Evolutionary conservation across 129 eudicot species (phyloP).

Genomic region (Mikania micrantha): DNA sequence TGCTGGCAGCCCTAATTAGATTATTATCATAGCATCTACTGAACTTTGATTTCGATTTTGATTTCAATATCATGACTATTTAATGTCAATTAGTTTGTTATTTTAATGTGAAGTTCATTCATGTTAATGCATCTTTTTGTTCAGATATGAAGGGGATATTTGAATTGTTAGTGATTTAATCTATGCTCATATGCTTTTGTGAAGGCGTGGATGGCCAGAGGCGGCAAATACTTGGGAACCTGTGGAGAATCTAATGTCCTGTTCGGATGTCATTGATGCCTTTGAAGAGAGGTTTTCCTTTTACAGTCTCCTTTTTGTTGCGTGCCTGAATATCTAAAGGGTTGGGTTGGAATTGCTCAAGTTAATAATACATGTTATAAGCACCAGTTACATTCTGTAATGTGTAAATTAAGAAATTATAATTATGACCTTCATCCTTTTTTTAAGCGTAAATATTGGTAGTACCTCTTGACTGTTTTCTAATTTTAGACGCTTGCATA

Average conservation of each 20-base stretch:
- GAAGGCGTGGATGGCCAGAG: slow-evolving; percentile 98
- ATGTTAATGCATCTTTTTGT: not conserved
- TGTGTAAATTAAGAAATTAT: not conserved
- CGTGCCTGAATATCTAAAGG: slow-evolving; percentile 17
- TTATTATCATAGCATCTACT: not conserved
- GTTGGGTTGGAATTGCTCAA: not conserved
- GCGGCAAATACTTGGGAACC: slow-evolving; percentile 93
- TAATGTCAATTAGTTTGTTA: not conserved
- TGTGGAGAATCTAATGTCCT: slow-evolving; percentile 51
- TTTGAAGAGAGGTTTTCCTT: slow-evolving; percentile 20
- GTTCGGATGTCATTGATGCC: slow-evolving; percentile 46
- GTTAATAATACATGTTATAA: not conserved
- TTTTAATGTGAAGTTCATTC: not conserved
- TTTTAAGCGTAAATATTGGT: not conserved
- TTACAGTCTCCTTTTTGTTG: not conserved
- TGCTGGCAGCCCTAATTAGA: not conserved
- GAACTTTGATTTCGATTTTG: not conserved
- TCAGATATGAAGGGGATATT: not conserved
- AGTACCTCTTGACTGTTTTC: not conserved
- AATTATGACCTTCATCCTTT: not conserved
- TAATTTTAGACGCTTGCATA: not conserved
- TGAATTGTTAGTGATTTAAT: not conserved
- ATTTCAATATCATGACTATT: not conserved
- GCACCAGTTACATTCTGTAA: not conserved
- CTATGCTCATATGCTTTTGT: slow-evolving; percentile 12